Base-by-base conservation (phyloP, 2,329 filamentous ascomycete genomes). In the Aspergillus nomiae region DNA sequence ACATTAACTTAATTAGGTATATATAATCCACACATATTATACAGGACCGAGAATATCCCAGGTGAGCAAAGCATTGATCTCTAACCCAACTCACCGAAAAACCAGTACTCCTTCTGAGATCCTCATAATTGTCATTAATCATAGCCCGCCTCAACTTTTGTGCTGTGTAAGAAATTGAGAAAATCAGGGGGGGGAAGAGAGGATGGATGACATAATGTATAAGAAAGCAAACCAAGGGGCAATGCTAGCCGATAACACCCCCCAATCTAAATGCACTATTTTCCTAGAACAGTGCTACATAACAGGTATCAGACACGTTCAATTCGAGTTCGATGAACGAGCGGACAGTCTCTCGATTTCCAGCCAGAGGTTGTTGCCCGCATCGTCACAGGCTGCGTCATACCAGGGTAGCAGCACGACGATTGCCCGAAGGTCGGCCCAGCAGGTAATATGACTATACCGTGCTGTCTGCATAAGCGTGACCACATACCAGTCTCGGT, bases 331-430 rank as follows among this genome's bases (percentile, higher is more conserved):
- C n/a, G n/a, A 55, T 30, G 21, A 14, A 56, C 50, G 32, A 63
- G 55, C 7, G 55, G 58, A 2, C 26, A 55, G 32, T 55, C 21
- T 50, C 21, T 63, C 66, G 2, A 68, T 58, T 48, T 78, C 74
- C 11, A 56, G 30, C 74, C 75, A 78, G 5, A 78, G 59, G 2
- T 61, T 59, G 43, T 69, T 59, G 8, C 70, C 76, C 2, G 74
- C 69, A 14, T 65, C 60, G 26, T 78, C 76, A 36, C 76, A 78
- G 21, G 77, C 75, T 16, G 63, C 54, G 12, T 76, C 74, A 46
- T 74, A 74, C 77, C 77, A 79, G 14, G 76, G 67, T 58, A 79
- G 69, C n/a, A 67, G 59, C 4, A 59, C 59, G 11, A 79, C 58
- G 1, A 65, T 58, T 10, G 59, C 57, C 53, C 71, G 74, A 10